A percentile compares a stretch with the other conserved stretches of the same genome.
Conservation (phyloP, 495 filamentous ascomycete species). For the Beverwykella pulmonaria region DNA sequence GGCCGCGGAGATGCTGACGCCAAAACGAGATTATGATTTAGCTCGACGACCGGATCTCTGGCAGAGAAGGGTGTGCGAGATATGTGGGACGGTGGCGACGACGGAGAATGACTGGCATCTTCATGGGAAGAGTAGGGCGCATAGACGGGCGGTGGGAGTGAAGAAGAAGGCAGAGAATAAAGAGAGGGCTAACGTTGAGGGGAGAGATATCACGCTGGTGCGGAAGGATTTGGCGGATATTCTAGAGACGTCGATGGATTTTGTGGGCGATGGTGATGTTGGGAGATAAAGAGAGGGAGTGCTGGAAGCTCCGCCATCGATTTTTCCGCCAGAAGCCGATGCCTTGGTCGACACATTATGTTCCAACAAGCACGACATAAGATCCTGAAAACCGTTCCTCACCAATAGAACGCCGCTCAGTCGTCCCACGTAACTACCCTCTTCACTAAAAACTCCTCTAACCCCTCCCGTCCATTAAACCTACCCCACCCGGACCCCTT, state of each 20-base stretch:
- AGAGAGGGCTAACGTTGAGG: background rate
- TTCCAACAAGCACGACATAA: too few relatives aligned
- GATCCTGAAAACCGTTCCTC: too few relatives aligned
- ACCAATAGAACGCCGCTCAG: too few relatives aligned
- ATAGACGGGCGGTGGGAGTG: constrained; percentile 29
- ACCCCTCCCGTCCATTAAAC: constrained; percentile 15
- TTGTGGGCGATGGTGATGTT: background rate
- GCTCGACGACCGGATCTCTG: constrained; percentile 52
- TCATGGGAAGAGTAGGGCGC: constrained; percentile 64
- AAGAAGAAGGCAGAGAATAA: constrained; percentile 27
- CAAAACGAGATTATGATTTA: constrained; percentile 55
- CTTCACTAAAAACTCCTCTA: constrained; percentile 31
- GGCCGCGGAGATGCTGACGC: constrained; percentile 56
- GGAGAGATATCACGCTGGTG: background rate
- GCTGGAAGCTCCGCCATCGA: too few relatives aligned
- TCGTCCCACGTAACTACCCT: constrained; percentile 25
- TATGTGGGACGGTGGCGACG: constrained; percentile 69
- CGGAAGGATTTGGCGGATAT: background rate
- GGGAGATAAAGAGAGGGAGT: background rate
- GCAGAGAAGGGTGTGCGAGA: constrained; percentile 63
- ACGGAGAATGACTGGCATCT: constrained; percentile 73
- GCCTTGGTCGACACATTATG: too few relatives aligned
- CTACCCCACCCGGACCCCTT: constrained; percentile 16
- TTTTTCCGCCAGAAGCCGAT: too few relatives aligned
- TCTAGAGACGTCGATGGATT: background rate